phyloP scores from a whole-genome alignment of 768 basidiomycete species.

The Peribolospora baueri region DNA sequence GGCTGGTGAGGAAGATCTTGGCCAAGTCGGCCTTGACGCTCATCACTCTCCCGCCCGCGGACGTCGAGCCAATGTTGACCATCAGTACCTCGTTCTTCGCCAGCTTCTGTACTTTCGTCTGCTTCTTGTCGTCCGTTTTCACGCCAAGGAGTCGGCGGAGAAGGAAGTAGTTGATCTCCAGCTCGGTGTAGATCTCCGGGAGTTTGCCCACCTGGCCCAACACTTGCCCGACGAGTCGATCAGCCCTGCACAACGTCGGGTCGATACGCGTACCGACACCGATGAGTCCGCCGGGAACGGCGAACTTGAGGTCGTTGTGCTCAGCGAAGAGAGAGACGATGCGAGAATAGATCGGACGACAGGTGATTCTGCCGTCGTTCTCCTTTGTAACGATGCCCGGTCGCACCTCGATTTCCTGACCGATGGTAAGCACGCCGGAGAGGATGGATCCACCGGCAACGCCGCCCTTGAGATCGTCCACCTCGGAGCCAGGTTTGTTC shows the following conservation, averaged over 20 bases:
- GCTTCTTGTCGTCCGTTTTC: constrained; percentile 95
- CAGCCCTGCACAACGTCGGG: constrained; percentile 86
- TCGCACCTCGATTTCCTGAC: constrained; percentile 85
- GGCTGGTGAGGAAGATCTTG: constrained; percentile 76
- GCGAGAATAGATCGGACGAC: constrained; percentile 73
- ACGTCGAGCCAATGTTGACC: constrained; percentile 95
- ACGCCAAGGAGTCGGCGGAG: constrained; percentile 91
- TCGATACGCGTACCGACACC: constrained; percentile 90
- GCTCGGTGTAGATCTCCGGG: constrained; percentile 76
- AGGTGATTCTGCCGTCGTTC: constrained; percentile 60
- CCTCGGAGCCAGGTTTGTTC: constrained; percentile 94
- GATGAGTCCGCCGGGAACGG: constrained; percentile 90
- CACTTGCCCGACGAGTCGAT: constrained; percentile 89
- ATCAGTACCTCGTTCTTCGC: constrained; percentile 74
- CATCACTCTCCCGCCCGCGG: constrained; percentile 82
- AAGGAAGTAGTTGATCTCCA: constrained; percentile 81
- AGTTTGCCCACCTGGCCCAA: constrained; percentile 82
- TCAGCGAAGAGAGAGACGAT: constrained; percentile 88
- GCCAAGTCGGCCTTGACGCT: constrained; percentile 86
- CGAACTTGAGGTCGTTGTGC: constrained; percentile 77
- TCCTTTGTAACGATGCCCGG: constrained; percentile 96
- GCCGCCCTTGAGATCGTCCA: constrained; percentile 90
- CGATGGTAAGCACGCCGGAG: constrained; percentile 60
- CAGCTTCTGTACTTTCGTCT: constrained; percentile 68
- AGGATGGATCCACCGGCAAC: constrained; percentile 94